Base-by-base conservation (phyloP, 2,329 filamentous ascomycete genomes). In the Lecanicillium sp. region DNA sequence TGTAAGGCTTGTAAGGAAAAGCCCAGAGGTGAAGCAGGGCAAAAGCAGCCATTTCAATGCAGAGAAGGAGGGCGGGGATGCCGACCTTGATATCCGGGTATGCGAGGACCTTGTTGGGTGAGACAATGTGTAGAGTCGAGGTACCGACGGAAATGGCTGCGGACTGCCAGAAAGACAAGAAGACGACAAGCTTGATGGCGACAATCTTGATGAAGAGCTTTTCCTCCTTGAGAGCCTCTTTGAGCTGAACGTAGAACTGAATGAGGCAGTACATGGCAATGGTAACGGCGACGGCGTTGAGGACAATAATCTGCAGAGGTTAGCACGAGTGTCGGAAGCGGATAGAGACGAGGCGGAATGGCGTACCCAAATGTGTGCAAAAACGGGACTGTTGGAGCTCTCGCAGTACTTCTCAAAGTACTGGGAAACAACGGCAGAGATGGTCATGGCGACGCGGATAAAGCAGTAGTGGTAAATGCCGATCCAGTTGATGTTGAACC, bases 211-310 rank as follows among this genome's bases (percentile, higher is more conserved):
- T 66, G 55, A 91, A 85, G 0, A 88, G 86, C 15, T 70, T 74
- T 60, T 94, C 79, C 46, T 83, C 76, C 7, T 75, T 73, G 21
- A 95, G 74, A 50, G 87, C 79, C 1, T 74, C 67, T 53, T 80
- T 82, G 38, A 93, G 72, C 64, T 94, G 87, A 24, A 86, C 64
- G 64, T 95, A 95, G 64, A 93, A 93, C 58, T 95, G 88, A 53
- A 94, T 83, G 36, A 95, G 67, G 62, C 86, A 90, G 69, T 87
- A 93, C 86, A 95, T 94, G 51, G 90, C 89, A 50, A 94, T 78
- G 0, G 84, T 80, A 32, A 94, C 87, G 2, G 86, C 84, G 19
- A 79, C 53, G 56, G 77, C 80, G 62, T 93, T 84, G 55, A 94
- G 78, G 2, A 76, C 73, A 59, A 87, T 73, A 33, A 81, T 71